Evolutionary conservation across 805 yeast genomes (phyloP), one percentile per base, ranked within the genome.

Genomic region (Kuraishia capsulata): DNA sequence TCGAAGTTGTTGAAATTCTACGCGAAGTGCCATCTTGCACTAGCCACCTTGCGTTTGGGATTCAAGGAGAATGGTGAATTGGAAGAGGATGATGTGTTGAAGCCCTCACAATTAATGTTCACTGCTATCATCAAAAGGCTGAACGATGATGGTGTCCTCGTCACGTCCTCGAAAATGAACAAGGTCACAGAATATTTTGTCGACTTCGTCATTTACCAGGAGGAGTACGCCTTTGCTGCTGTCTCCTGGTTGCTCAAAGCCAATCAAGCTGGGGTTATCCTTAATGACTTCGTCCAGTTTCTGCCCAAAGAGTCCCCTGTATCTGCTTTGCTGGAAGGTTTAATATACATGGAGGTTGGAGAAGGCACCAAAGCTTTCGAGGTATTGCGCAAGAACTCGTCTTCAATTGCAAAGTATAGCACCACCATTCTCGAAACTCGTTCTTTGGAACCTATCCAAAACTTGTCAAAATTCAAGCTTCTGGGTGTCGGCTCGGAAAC

Each of bases 291-390:
- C 6, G 13, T 45, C 6, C 20, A 39, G 11, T 49, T 45, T 34
- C 45, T 57, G 18, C 56, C 60, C 5, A 2, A 13, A 2, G 36
- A 35, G 8, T 36, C 48, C 10, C 52, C 59, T 6, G 42, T 56
- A 19, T 44, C 52, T 3, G 38, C 33, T 1, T 26, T 52, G 9
- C 37, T 64, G 30, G 47, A 49, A 17, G 65, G 62, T 1, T 33
- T 60, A 20, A 40, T 49, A 0, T 44, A 47, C 9, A 28, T 64
- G 38, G 38, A 39, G 18, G 10, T 41, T 9, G 50, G 51, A 6
- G 44, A 56, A 26, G 44, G 59, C 4, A 44, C 41, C 3, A 49
- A 51, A 20, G 53, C 73, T 1, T 53, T 51, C 20, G 47, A 52
- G 6, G 42, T 61, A 13, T 57, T 71, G 16, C 41, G 47, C 6